phyloP scores from a whole-genome alignment of 768 basidiomycete genomes.

The Gloeophyllum trabeum region DNA sequence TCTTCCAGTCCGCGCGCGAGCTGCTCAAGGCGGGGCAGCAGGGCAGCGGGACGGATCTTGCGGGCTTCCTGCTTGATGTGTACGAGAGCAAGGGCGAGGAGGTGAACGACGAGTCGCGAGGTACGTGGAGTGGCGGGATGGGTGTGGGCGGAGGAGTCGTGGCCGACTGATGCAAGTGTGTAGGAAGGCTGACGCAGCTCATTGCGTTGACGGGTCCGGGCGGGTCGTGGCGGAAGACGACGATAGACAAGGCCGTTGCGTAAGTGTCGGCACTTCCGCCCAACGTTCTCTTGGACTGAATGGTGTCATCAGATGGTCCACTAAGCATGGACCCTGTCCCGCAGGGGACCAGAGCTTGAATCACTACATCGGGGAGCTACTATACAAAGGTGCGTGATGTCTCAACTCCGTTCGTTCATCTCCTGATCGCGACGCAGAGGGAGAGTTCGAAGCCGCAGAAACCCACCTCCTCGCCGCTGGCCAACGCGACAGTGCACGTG shows the following conservation, averaged over 20 bases:
- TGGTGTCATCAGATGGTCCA: slow-evolving; percentile 60
- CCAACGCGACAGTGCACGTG: slow-evolving; percentile 78
- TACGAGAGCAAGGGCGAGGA: slow-evolving; percentile 65
- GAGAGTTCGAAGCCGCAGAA: slow-evolving; percentile 65
- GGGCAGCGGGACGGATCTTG: slow-evolving; percentile 86
- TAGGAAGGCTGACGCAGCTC: slow-evolving; percentile 84
- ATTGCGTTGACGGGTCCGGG: slow-evolving; percentile 74
- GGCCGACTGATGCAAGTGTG: background rate
- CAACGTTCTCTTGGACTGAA: slow-evolving; percentile 5
- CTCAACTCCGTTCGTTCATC: background rate
- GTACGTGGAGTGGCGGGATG: slow-evolving; percentile 31
- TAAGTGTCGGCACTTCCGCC: slow-evolving; percentile 25
- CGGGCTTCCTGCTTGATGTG: slow-evolving; percentile 69
- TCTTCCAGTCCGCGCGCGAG: slow-evolving; percentile 84
- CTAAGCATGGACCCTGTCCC: slow-evolving; percentile 66
- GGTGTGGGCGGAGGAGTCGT: slow-evolving; percentile 1
- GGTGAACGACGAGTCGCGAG: slow-evolving; percentile 71
- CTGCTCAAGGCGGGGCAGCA: slow-evolving; percentile 81
- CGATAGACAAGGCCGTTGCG: slow-evolving; percentile 79
- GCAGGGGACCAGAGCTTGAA: slow-evolving; percentile 84
- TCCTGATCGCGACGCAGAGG: slow-evolving; percentile 36
- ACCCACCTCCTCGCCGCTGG: slow-evolving; percentile 77
- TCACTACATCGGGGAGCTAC: slow-evolving; percentile 81
- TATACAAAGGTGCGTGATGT: slow-evolving; percentile 59
- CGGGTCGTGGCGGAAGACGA: slow-evolving; percentile 84